Conservation (phyloP, 2,329 filamentous ascomycete species). For the Clonostachys rhizophaga region DNA sequence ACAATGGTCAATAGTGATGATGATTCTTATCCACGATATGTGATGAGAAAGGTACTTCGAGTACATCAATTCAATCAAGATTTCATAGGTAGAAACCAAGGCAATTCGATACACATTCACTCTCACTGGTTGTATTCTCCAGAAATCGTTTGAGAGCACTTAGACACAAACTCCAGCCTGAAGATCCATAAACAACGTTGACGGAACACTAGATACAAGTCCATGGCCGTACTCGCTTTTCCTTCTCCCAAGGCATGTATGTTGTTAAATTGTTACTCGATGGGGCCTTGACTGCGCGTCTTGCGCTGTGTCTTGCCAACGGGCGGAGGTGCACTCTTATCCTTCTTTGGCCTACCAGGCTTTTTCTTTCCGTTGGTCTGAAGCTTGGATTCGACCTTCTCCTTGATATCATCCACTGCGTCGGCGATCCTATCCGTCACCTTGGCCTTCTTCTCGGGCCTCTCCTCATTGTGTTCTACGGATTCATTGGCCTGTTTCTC, state of each 20-base stretch:
- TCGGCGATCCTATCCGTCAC: slow-evolving; percentile 27
- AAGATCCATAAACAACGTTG: no score
- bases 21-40: no score
- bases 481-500: not conserved
- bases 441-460: slow-evolving; percentile 13
- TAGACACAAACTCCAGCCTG: no score
- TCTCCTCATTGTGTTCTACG: not conserved
- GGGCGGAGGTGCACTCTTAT: slow-evolving; percentile 23
- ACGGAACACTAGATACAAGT: no score
- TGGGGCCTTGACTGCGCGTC: slow-evolving; percentile 36
- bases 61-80: no score
- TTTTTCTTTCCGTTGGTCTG: slow-evolving; percentile 1
- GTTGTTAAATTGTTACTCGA: not conserved
- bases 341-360: slow-evolving; percentile 20
- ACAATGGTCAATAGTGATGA: no score
- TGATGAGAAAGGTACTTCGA: no score
- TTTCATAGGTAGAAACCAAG: no score
- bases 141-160: no score
- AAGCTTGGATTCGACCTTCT: slow-evolving; percentile 7
- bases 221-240: no score
- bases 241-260: slow-evolving; percentile 4
- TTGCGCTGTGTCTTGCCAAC: slow-evolving; percentile 31
- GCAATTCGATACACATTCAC: no score
- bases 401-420: slow-evolving; percentile 23
- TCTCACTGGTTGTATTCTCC: no score